Base-by-base conservation (phyloP, 2,329 filamentous ascomycete species). In the Trichoderma atroviride region DNA sequence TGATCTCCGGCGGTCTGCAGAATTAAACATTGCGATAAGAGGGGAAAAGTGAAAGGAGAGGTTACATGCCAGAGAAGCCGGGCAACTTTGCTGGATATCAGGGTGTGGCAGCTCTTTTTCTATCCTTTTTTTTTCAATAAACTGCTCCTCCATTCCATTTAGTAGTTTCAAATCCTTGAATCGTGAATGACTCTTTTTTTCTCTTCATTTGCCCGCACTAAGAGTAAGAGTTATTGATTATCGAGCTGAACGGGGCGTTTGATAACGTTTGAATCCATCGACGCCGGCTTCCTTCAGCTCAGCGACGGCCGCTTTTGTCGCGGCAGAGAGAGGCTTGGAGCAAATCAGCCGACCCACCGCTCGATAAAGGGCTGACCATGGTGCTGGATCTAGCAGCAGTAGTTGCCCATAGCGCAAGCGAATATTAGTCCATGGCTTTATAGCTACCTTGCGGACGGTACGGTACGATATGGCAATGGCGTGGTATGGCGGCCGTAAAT, bases 271-370 rank as follows among this genome's bases (percentile, higher is more conserved):
- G 35, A 40, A 35, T 43, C 50, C 33, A 55, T 56, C 52, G 33
- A 40, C 60, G 60, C 61, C 61, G 29, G 37, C 33, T 24, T 35
- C 35, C 31, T 33, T 55, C 53, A 65, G 52, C 62, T 47, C 43
- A 10, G 6, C 19, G n/a, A 65, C 62, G 52, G 62, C 62, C 62
- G 62, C 62, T 50, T 57, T 50, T 29, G 52, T 65, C 62, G 62
- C 53, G 16, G n/a, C 22, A 27, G 52, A 24, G 53, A 50, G 53
- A 50, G 53, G 62, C 52, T 50, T 64, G 47, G 37, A 35, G 62
- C 62, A 65, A 64, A 65, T 65, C 62, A 65, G 62, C 62, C 56
- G 50, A 37, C 50, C 61, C 61, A 56, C 61, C 53, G 16, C 53
- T 43, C 16, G 16, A 43, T 7, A 33, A 31, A 56, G 19, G 53